Evolutionary conservation across 345 rosid genomes (phyloP), one percentile per base, ranked within the genome.

Genomic region (Gossypium anomalum): DNA sequence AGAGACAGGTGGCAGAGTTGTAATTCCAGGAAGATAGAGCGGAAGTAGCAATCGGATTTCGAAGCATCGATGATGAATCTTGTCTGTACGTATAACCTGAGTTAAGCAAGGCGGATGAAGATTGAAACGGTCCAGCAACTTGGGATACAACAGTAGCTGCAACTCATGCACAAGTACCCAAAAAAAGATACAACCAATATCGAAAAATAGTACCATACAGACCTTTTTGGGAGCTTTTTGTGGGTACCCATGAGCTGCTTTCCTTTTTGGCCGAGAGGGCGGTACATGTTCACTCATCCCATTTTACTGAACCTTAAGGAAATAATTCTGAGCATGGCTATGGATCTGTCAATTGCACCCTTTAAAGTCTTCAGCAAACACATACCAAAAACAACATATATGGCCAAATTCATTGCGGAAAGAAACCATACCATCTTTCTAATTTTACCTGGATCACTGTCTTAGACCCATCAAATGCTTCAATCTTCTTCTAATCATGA

Each of bases 401-500:
- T 34, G 8, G 44, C n/a, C 16, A 47, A 23, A 9, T 34, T 67
- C 22, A 2, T 47, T 23, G 34, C 6, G 3, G 3, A 13, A 23
- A 5, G 11, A 67, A 67, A 67, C 15, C 57, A 45, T 9, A 22
- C 4, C 9, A 52, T 44, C 41, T 45, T 49, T 64, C 45, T 29
- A 69, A 22, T 34, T 29, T 56, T 85, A 93, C 98, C 94, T 93
- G 98, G 38, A 91, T 91, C 47, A 91, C 97, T 15, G 94, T 90
- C 83, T 93, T 93, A 58, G 98, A 89, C 69, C 98, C 98, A 73
- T 90, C 85, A 84, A 89, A 93, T 19, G 96, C 98, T 74, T 90
- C 96, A 14, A 93, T 93, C 86, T 92, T 93, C 87, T 93, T 93
- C 98, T 96, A 93, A 60, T 93, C 98, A 62, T 97, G 91, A 78